phyloP scores from a whole-genome alignment of 2,329 filamentous ascomycete genomes.

The Pseudogymnoascus sp. region DNA sequence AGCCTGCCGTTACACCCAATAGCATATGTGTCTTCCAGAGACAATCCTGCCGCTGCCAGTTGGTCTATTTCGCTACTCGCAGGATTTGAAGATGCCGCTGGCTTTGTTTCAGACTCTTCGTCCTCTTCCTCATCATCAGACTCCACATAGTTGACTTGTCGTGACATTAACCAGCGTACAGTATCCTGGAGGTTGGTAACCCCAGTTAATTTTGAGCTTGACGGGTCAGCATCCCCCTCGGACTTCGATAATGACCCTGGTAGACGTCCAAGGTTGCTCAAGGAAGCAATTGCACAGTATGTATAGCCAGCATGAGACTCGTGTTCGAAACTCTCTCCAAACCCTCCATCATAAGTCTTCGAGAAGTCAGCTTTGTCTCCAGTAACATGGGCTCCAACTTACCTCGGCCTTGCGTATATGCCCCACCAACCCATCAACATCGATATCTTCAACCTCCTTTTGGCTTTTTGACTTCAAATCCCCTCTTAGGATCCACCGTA shows the following conservation, averaged over 20 bases:
- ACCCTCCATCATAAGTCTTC: conserved; percentile 27
- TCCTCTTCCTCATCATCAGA: conserved; percentile 34
- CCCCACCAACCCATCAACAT: conserved; percentile 58
- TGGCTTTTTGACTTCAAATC: conserved; percentile 41
- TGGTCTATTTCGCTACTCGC: background rate
- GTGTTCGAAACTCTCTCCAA: conserved; percentile 27
- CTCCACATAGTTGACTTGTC: conserved; percentile 55
- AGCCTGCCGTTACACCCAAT: conserved; percentile 82
- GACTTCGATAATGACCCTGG: conserved; percentile 15
- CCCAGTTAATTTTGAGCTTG: conserved; percentile 24
- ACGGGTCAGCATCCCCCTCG: conserved; percentile 2
- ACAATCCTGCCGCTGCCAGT: conserved; percentile 9
- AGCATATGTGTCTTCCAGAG: conserved; percentile 26
- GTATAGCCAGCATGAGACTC: conserved; percentile 61
- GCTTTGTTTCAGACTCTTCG: conserved; percentile 29
- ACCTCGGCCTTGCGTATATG: conserved; percentile 63
- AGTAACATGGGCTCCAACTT: conserved; percentile 15
- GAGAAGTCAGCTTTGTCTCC: background rate
- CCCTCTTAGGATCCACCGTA: conserved; percentile 74
- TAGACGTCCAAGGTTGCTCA: conserved; percentile 54
- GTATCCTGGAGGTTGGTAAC: conserved; percentile 28
- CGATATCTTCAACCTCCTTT: conserved; percentile 59
- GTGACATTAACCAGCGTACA: conserved; percentile 50
- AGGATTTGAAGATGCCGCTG: conserved; percentile 31
- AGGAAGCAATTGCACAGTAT: conserved; percentile 74